These are phyloP conservation scores for Cucurbita moschata DNA, from an alignment of 306 rosid genomes.

Conservation along the genomic window DNA sequence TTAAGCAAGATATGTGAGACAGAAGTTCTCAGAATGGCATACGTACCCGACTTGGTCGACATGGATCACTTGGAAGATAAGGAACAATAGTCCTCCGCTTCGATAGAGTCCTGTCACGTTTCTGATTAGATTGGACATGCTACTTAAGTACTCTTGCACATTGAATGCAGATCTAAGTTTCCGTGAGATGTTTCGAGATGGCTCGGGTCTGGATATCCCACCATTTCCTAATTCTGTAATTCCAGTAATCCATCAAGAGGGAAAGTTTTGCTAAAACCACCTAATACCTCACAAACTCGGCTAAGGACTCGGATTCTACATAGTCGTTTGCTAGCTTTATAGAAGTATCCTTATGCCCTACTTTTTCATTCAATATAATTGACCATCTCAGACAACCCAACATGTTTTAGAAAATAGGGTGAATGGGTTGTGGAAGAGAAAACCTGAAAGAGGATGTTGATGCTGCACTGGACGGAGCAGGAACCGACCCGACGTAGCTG, in stretches of 20 bases:
- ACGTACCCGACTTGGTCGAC: background rate
- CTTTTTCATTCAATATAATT: background rate
- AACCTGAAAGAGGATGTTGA: constrained; percentile 1
- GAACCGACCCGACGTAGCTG: background rate
- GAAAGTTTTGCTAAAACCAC: background rate
- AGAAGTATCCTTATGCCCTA: background rate
- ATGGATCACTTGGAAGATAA: background rate
- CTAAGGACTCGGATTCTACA: background rate
- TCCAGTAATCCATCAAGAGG: constrained; percentile 25
- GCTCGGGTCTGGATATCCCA: constrained; percentile 21
- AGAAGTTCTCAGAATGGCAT: background rate
- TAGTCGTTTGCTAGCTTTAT: background rate
- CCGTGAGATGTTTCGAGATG: background rate
- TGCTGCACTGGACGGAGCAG: background rate
- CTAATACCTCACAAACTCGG: background rate
- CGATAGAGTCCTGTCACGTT: background rate
- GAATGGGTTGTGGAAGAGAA: background rate
- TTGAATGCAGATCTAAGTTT: background rate
- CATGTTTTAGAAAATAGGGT: background rate
- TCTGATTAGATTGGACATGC: background rate
- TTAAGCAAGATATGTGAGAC: background rate
- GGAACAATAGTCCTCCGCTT: background rate
- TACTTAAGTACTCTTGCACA: background rate
- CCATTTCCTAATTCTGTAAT: constrained; percentile 42
- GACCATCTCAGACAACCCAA: background rate